These are phyloP conservation scores for Amaranthus palmeri DNA, from an alignment of 148 eudicot genomes.

Conservation along the genomic window DNA sequence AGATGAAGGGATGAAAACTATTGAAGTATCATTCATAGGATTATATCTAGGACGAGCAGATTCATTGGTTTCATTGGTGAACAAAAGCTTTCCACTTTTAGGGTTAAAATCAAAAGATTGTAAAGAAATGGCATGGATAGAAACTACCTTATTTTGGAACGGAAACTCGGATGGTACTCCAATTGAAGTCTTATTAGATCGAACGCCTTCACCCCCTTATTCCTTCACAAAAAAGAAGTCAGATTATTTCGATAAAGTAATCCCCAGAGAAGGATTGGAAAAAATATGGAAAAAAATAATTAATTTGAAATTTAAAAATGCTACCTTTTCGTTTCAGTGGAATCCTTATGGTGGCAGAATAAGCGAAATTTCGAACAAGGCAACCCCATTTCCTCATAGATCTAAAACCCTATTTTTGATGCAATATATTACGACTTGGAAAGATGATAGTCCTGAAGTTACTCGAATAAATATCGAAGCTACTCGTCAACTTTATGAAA, in stretches of 20 bases:
- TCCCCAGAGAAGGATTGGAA: conserved; percentile 18
- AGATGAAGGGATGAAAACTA: not conserved
- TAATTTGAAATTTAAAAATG: conserved; percentile 20
- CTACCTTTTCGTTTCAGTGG: conserved; percentile 6
- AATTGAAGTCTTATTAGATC: conserved; percentile 17
- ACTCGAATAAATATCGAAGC: conserved; percentile 8
- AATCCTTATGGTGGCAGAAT: conserved; percentile 32
- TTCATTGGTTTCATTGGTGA: conserved; percentile 29
- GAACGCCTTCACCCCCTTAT: conserved; percentile 14
- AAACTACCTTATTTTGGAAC: conserved; percentile 23
- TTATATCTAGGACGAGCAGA: conserved; percentile 33
- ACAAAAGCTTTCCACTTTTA: conserved; percentile 39
- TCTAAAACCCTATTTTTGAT: conserved; percentile 27
- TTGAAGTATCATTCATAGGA: conserved; percentile 19
- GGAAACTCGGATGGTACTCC: conserved; percentile 6
- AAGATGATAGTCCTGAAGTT: conserved; percentile 18
- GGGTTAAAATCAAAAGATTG: conserved; percentile 38
- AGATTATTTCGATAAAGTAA: conserved; percentile 27
- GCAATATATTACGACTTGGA: conserved; percentile 29
- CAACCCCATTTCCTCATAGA: conserved; percentile 37
- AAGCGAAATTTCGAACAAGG: conserved; percentile 18
- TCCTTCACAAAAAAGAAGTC: conserved; percentile 23
- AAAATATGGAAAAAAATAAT: conserved; percentile 22
- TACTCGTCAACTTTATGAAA: conserved; percentile 23
- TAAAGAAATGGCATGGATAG: conserved; percentile 44